Evolutionary conservation across 73 alveolate genomes (phyloP), one percentile per base, ranked within the genome.

Genomic region (Symbiodinium natans): DNA sequence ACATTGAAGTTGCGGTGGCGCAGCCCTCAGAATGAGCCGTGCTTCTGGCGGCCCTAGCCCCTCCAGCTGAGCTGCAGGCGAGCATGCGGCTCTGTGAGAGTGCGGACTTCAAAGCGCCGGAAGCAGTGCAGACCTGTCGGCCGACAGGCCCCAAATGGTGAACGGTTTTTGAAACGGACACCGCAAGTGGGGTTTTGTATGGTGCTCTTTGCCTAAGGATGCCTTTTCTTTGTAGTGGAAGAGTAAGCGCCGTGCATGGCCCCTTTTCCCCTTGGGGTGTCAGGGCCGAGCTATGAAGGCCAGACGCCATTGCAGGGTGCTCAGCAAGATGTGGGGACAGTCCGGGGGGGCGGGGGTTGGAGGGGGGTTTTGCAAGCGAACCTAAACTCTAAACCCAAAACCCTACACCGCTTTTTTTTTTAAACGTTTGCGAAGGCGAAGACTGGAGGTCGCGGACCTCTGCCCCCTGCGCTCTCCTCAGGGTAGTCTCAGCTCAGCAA

Each of bases 61-160:
- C n/a, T n/a, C n/a, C n/a, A n/a, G n/a, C n/a, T n/a, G n/a, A n/a
- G n/a, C n/a, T n/a, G n/a, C 27, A 89, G 95, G 95, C 95, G 25
- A 89, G 95, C 95, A 89, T 89, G 95, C 86, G 95, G 43, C 46
- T 89, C 39, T 89, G 95, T 39, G 95, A 89, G 74, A 63, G 95
- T 36, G 95, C 95, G 17, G 95, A 83, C 75, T 89, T 89, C 75
- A 83, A 89, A 89, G 95, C 95, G 38, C 75, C 95, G 19, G 74
- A 63, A 17, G 42, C 42, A 8, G 95, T 89, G 48, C 95, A 89
- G 82, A 10, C 38, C 1, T 68, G 95, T 39, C 95, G 95, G 13
- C 95, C 95, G 9, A 42, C 82, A 59, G 95, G 95, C 84, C 41
- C 59, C 59, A n/a, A 7, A 33, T 8, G 63, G 17, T 48, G 23